A percentile compares a stretch with the other conserved stretches of the same genome.
Conservation (phyloP, 345 rosid genomes). For the Punica granatum region DNA sequence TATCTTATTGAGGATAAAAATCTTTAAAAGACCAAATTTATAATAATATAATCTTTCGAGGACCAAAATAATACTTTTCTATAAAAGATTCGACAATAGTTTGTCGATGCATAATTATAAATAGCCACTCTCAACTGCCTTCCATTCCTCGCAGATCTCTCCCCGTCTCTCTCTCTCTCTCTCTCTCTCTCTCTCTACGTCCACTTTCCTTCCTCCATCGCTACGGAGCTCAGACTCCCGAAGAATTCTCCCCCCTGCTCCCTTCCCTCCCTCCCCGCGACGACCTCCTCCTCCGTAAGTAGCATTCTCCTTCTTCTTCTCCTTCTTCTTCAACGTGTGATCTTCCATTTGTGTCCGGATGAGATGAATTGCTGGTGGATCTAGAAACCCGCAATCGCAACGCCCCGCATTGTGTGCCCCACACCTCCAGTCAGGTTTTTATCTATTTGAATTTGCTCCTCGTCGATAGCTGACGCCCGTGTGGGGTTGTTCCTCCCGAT, state of each 20-base stretch:
- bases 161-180: background rate
- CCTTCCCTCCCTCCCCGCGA: background rate
- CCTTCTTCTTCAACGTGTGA: background rate
- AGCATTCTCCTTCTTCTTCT: too few species aligned
- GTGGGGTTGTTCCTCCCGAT: background rate
- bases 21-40: too few species aligned
- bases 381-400: background rate
- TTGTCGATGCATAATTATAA: constrained; percentile 13
- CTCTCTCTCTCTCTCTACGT: background rate
- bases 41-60: too few species aligned
- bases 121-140: constrained; percentile 1
- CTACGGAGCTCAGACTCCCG: background rate
- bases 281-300: background rate
- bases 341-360: background rate
- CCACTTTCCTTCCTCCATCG: background rate
- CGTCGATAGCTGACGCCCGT: background rate
- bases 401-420: background rate
- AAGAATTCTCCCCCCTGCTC: background rate
- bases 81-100: background rate
- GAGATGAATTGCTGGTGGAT: background rate
- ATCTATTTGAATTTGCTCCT: background rate
- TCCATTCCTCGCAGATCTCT: background rate
- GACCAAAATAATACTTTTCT: too few species aligned
- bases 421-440: background rate
- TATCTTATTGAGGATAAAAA: too few species aligned